Conservation (phyloP, 805 yeast genomes). For the Blastobotrys americana region DNA sequence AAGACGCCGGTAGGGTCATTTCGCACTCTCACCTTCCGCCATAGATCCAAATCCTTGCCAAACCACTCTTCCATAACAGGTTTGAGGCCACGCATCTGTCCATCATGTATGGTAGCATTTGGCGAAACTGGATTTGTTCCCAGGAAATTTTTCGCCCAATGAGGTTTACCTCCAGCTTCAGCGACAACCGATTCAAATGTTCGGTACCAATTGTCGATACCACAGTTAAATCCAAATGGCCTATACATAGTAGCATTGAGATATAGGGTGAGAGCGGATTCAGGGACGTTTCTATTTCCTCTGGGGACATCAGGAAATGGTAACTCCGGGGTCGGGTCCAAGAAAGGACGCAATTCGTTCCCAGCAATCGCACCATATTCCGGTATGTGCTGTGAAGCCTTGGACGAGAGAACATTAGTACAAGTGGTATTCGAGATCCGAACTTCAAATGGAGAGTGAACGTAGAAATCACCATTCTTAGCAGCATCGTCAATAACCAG, state of each 20-base stretch:
- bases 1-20: constrained; percentile 81
- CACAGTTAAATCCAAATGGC: constrained; percentile 75
- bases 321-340: constrained; percentile 72
- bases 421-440: constrained; percentile 75
- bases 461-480: constrained; percentile 55
- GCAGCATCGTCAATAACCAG: constrained; percentile 60
- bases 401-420: constrained; percentile 19
- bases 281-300: constrained; percentile 4
- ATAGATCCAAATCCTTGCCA: constrained; percentile 58
- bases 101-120: constrained; percentile 37
- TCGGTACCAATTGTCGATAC: constrained; percentile 67
- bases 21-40: constrained; percentile 54
- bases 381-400: constrained; percentile 9
- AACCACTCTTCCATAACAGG: constrained; percentile 68
- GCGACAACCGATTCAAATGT: constrained; percentile 73
- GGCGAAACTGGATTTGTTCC: constrained; percentile 46
- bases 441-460: constrained; percentile 93
- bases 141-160: constrained; percentile 95
- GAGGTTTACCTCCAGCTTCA: constrained; percentile 86
- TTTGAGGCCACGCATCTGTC: constrained; percentile 75
- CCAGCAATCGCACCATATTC: constrained; percentile 72
- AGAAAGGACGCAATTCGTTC: constrained; percentile 68
- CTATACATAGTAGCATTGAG: constrained; percentile 93
- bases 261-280: constrained; percentile 70
- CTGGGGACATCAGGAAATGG: constrained; percentile 32